Evolutionary conservation across 1,284 basidiomycete genomes (phyloP).

Genomic region (Anthracocystis panici-leucophaei): DNA sequence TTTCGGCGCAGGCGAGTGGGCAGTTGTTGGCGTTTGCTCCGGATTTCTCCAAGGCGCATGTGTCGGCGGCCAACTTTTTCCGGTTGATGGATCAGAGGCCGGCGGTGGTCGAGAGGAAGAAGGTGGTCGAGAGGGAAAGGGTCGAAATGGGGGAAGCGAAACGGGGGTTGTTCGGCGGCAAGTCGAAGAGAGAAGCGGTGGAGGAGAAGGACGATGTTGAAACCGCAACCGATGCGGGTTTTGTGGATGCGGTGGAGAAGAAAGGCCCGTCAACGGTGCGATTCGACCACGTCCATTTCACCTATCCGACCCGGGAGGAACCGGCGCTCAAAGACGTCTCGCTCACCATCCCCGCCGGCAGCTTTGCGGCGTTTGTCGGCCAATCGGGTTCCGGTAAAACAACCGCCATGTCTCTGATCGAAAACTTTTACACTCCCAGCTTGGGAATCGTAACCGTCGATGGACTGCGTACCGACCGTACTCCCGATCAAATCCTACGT

Average conservation of each 20-base stretch:
- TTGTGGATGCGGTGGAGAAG: constrained; percentile 21
- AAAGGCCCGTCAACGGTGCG: constrained; percentile 13
- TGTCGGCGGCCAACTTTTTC: constrained; percentile 57
- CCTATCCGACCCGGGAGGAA: constrained; percentile 40
- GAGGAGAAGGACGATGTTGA: constrained; percentile 89
- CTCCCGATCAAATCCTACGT: constrained; percentile 73
- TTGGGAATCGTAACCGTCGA: constrained; percentile 80
- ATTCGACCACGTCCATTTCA: constrained; percentile 47
- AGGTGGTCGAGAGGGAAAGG: constrained; percentile 61
- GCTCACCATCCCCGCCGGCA: constrained; percentile 53
- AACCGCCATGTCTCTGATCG: constrained; percentile 69
- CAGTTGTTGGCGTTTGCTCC: constrained; percentile 63
- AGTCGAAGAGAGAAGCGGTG: constrained; percentile 75
- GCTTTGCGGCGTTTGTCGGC: constrained; percentile 73
- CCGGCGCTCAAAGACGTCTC: constrained; percentile 56
- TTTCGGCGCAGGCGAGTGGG: constrained; percentile 62
- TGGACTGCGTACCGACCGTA: constrained; percentile 89
- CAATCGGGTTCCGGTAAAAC: constrained; percentile 65
- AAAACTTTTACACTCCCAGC: constrained; percentile 75
- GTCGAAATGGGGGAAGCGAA: constrained; percentile 33
- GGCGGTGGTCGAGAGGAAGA: constrained; percentile 77
- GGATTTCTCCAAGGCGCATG: constrained; percentile 62
- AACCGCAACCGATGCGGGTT: constrained; percentile 78
- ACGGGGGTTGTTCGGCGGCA: constrained; percentile 3
- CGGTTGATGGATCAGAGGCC: constrained; percentile 71